phyloP scores from a whole-genome alignment of 345 rosid species.

The Streptanthus diversifolius region DNA sequence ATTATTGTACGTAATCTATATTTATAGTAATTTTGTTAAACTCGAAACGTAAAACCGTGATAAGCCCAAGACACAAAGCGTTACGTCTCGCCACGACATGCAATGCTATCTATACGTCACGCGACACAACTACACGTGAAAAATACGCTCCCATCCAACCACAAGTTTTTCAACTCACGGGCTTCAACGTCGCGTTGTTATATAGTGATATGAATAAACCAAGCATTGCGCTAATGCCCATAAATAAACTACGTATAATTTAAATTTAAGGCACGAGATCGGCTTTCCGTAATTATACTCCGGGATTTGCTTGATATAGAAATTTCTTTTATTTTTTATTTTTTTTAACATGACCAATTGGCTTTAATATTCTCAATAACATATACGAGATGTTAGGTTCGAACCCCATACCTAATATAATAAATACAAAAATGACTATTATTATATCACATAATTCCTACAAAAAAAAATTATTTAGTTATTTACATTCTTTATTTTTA shows the following conservation, averaged over 20 bases:
- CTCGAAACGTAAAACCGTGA: slow-evolving; percentile 31
- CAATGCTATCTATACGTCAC: slow-evolving; percentile 27
- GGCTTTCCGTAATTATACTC: slow-evolving; percentile 32
- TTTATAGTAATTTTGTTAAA: slow-evolving; percentile 28
- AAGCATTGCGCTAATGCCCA: slow-evolving; percentile 32
- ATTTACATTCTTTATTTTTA: too few species aligned
- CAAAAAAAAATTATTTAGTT: too few species aligned
- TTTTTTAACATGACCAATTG: too few species aligned
- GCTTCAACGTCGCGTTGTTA: not conserved
- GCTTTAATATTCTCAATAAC: too few species aligned
- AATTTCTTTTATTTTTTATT: not conserved
- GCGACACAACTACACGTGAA: slow-evolving; percentile 29
- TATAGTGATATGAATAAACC: not conserved
- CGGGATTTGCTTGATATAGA: slow-evolving; percentile 43
- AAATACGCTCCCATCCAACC: slow-evolving; percentile 7
- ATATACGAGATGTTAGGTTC: too few species aligned
- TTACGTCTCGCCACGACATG: slow-evolving; percentile 39
- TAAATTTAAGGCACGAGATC: slow-evolving; percentile 31
- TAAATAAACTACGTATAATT: slow-evolving; percentile 35
- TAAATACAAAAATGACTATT: too few species aligned
- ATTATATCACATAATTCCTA: too few species aligned
- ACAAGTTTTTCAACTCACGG: not conserved
- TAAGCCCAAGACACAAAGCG: slow-evolving; percentile 45
- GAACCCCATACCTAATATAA: too few species aligned
- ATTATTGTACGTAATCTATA: slow-evolving; percentile 22